A percentile compares a stretch with the other conserved stretches of the same genome.
These are phyloP conservation scores for Puccinellia tenuiflora DNA, from an alignment of 176 grass and related monocot species.

Conservation along the genomic window DNA sequence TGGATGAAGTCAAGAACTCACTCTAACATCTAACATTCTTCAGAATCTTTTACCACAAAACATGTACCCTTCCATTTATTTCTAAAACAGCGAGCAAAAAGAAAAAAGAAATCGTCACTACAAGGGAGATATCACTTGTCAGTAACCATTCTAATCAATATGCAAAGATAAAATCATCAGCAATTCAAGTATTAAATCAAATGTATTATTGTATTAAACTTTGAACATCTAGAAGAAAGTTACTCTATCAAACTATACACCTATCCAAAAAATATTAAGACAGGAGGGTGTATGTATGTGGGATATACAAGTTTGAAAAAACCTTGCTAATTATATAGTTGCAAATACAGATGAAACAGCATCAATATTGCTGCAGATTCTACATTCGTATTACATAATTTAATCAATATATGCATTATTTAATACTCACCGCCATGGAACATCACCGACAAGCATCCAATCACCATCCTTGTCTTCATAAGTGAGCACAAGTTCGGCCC, in stretches of 20 bases:
- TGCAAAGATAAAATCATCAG: not conserved
- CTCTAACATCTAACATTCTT: not conserved
- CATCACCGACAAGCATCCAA: slow-evolving; percentile 93
- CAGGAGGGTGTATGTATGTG: not conserved
- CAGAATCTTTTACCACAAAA: not conserved
- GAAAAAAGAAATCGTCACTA: not conserved
- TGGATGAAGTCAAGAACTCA: not conserved
- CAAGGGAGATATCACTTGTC: not conserved
- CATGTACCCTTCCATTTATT: not conserved
- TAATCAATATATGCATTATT: slow-evolving; percentile 11
- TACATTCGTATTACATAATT: not conserved
- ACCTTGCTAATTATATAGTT: not conserved
- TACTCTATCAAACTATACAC: not conserved
- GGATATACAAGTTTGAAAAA: not conserved
- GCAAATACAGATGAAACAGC: not conserved
- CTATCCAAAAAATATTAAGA: not conserved
- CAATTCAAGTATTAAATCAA: not conserved
- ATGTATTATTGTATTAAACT: not conserved
- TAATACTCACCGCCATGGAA: slow-evolving; percentile 62
- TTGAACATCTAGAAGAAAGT: not conserved
- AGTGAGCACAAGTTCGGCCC: slow-evolving; percentile 63
- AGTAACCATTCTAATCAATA: not conserved
- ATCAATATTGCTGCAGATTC: not conserved
- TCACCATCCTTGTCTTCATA: slow-evolving; percentile 84
- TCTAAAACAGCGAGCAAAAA: not conserved